Conservation (phyloP, 2,329 filamentous ascomycete genomes). For the Sporothrix brasiliensis region DNA sequence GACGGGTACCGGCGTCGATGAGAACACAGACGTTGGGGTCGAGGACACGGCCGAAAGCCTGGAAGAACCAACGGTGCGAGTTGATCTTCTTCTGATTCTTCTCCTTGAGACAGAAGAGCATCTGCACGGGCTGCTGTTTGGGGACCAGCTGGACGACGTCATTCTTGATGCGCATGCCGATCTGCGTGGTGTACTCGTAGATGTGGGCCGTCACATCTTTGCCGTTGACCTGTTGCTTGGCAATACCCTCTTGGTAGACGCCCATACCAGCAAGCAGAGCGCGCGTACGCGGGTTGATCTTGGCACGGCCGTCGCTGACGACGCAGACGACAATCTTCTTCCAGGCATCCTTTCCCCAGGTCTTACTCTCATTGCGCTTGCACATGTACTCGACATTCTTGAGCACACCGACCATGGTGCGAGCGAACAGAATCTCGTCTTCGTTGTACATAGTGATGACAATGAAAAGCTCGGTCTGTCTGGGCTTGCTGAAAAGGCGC, state of each 20-base stretch:
- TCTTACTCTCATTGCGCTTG: conserved; percentile 87
- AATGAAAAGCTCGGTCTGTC: conserved; percentile 94
- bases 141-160: conserved; percentile 82
- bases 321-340: conserved; percentile 99
- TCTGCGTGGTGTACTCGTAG: conserved; percentile 91
- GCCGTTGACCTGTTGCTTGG: conserved; percentile 94
- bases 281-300: conserved; percentile 91
- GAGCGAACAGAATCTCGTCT: conserved; percentile 91
- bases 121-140: conserved; percentile 87
- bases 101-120: conserved; percentile 97
- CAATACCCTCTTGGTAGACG: conserved; percentile 97
- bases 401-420: conserved; percentile 95
- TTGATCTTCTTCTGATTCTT: conserved; percentile 99
- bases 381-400: conserved; percentile 99
- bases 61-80: conserved; percentile 98
- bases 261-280: conserved; percentile 90
- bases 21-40: conserved; percentile 97
- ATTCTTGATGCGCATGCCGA: conserved; percentile 86
- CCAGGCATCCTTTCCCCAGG: conserved; percentile 98
- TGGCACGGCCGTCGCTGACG: conserved; percentile 93
- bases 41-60: conserved; percentile 88
- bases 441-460: conserved; percentile 99
- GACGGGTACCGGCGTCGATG: conserved; percentile 92
- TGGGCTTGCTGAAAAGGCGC: conserved; percentile 84
- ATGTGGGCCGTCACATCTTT: conserved; percentile 97